Evolutionary conservation across 1,284 basidiomycete species (phyloP), one percentile per base, ranked within the genome.

Genomic region (Anthracocystis setariae): DNA sequence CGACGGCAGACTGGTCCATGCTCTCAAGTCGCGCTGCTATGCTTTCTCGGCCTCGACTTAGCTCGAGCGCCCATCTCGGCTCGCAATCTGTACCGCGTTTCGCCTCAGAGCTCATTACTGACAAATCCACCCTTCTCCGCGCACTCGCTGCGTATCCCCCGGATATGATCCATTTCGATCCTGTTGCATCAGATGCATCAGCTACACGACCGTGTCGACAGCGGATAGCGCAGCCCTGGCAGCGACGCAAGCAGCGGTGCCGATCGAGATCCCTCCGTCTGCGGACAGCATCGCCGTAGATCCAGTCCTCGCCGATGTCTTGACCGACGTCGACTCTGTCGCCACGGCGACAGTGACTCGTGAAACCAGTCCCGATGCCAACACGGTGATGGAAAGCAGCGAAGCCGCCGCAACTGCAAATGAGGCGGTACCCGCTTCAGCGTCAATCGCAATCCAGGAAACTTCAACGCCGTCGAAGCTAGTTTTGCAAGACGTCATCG

Each of bases 321-420:
- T 68, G 65, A 69, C 60, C 1, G 66, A 63, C 43, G 66, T 51
- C 7, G 60, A 63, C 21, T 63, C 66, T 9, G 48, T 60, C 56
- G 59, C 67, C 43, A 63, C 66, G 32, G 66, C 67, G 56, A 70
- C 60, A 39, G 56, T 37, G 18, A 64, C 67, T 9, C 60, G 60
- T 35, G 67, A 68, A 17, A 62, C 40, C 10, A 42, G 65, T 44
- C 65, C 58, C 13, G 65, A 54, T 21, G 55, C 33, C n/a, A 27
- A 50, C 2, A 15, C 46, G 1, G 58, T 32, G 9, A 54, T 32
- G 15, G 58, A 57, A n/a, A 42, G 40, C 38, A 23, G 20, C 15
- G 40, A 23, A 12, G 40, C 8, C 4, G 43, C 24, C 15, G 27
- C 42, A 24, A 9, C 32, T 37, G 21, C 42, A 4, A 24, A 50